A percentile compares a stretch with the other conserved stretches of the same genome.
These are phyloP conservation scores for Ceratocystis variospora DNA, from an alignment of 2,329 filamentous ascomycete species.

Conservation along the genomic window DNA sequence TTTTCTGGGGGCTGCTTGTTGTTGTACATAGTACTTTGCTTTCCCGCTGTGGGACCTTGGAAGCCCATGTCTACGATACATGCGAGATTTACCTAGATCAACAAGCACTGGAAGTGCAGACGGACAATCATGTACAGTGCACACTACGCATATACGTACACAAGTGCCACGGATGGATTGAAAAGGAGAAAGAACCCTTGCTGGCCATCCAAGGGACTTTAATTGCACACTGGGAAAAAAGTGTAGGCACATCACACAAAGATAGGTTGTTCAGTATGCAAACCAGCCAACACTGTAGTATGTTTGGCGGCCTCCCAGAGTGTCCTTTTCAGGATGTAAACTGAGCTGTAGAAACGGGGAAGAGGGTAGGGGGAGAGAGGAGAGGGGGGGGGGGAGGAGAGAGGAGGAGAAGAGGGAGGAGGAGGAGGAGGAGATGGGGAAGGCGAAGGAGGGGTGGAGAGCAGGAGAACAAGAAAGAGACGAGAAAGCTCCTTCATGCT, in stretches of 20 bases:
- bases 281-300: neutral
- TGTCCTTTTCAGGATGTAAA: neutral
- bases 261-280: neutral
- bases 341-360: neutral
- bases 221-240: neutral
- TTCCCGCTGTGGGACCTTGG: neutral
- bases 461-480: no score
- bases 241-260: neutral
- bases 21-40: slow-evolving; percentile 1
- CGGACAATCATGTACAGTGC: neutral
- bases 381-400: neutral
- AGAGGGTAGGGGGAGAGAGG: neutral
- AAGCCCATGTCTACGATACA: neutral
- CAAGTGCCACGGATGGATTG: neutral
- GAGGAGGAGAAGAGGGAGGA: neutral
- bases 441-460: neutral
- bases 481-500: neutral
- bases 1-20: neutral
- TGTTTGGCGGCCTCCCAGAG: neutral
- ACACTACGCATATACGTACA: neutral
- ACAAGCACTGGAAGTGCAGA: neutral
- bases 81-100: neutral
- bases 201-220: neutral
- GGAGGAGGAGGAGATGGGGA: neutral
- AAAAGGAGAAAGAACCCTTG: neutral